Percentiles rank a stretch among this genome's conserved stretches.
Conservation (phyloP, 139 green algal species). For the Haematococcus lacustris region DNA sequence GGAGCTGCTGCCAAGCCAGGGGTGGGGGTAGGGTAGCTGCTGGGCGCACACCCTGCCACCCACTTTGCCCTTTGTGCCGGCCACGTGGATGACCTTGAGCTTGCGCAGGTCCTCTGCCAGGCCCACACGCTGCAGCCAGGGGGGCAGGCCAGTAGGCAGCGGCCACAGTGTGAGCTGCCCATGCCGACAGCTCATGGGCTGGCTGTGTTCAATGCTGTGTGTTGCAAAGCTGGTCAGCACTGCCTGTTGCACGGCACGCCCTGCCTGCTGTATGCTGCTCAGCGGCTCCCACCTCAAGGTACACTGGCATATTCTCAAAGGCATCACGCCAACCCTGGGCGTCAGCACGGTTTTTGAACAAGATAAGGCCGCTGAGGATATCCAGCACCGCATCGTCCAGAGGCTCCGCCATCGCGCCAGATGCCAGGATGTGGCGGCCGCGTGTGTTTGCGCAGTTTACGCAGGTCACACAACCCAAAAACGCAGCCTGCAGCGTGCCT, state of each 20-base stretch:
- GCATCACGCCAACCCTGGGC: constrained; percentile 50
- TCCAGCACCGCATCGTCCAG: constrained; percentile 37
- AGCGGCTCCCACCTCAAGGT: constrained; percentile 47
- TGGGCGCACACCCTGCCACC: no score
- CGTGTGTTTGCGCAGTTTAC: no score
- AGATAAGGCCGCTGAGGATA: constrained; percentile 54
- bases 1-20: no score
- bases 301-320: constrained; percentile 62
- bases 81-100: constrained; percentile 79
- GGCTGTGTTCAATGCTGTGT: not conserved
- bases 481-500: no score
- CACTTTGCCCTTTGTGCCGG: constrained; percentile 66
- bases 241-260: no score
- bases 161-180: not conserved
- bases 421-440: no score
- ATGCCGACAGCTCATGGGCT: not conserved
- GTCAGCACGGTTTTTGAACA: constrained; percentile 38
- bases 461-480: no score
- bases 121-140: constrained; percentile 43
- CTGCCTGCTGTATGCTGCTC: no score
- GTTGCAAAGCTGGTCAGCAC: no score
- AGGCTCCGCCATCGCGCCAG: no score
- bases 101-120: constrained; percentile 47
- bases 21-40: no score
- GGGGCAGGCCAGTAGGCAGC: not conserved